Base-by-base conservation (phyloP, 768 basidiomycete species). In the Serendipita indica region DNA sequence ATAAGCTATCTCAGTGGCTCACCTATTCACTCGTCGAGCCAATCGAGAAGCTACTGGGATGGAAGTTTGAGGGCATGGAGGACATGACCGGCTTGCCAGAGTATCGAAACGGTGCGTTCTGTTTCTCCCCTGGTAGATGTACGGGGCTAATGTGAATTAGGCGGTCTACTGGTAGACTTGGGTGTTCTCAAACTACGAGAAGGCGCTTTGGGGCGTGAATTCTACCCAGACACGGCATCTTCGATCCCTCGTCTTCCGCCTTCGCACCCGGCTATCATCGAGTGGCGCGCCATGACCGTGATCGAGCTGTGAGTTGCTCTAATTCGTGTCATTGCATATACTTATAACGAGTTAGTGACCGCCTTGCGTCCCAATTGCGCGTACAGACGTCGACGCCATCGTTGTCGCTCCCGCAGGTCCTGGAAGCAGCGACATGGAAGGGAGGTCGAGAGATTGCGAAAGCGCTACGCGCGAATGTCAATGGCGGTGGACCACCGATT, bases 341-440 rank as follows among this genome's bases (percentile, higher is more conserved):
- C 35, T 16, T 46, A 62, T 60, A 46, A 33, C 32, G 13, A 32
- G 57, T 20, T 67, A 93, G 90, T 16, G 91, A 96, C 69, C 81
- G 86, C 60, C 80, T 91, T 58, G 86, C 86, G 0, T 72, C 78
- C 33, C 75, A 75, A 14, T 82, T 97, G 61, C 81, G 88, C 43
- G 64, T 28, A 67, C 57, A 75, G 79, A 61, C 73, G 89, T 56
- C 71, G 72, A 63, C 69, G 2, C 72, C 75, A 1, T 72, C 82
- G 45, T 75, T 97, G 25, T 77, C 79, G 0, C 78, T 93, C 5
- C 84, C 91, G 0, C 94, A 97, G 68, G 82, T 97, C 0, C 74
- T 99, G 33, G 94, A 98, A 71, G 83, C 84, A 56, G 93, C 92
- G 1, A 98, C 92, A 0, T 99, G 94, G 94, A 94, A 93, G 67